Conservation (phyloP, 1,139 yeast genomes). For the Nakaseomyces delphensis region DNA sequence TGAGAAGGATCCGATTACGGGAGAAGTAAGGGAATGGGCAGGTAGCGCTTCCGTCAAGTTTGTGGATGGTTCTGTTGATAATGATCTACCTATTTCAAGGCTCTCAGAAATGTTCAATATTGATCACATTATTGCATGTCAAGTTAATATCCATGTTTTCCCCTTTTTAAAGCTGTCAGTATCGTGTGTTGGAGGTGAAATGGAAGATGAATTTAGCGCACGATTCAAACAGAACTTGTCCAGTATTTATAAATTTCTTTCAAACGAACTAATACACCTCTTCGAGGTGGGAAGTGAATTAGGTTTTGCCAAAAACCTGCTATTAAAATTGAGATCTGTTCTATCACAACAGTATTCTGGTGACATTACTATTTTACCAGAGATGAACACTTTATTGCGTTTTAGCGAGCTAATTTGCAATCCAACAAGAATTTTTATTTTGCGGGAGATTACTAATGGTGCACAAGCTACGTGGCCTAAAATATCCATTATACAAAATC, state of each 20-base stretch:
- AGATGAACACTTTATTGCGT: conserved; percentile 47
- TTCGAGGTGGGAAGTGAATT: conserved; percentile 63
- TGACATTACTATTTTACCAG: conserved; percentile 85
- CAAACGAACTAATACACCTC: conserved; percentile 71
- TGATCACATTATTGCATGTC: conserved; percentile 93
- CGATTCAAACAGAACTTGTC: conserved; percentile 47
- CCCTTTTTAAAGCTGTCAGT: conserved; percentile 68
- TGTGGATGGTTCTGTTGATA: conserved; percentile 94
- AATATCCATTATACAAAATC: conserved; percentile 71
- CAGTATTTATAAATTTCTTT: conserved; percentile 49
- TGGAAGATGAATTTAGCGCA: conserved; percentile 53
- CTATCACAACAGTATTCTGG: conserved; percentile 85
- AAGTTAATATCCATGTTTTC: conserved; percentile 92
- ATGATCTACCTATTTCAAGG: conserved; percentile 83
- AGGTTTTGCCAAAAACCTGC: conserved; percentile 64
- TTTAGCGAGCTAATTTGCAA: conserved; percentile 59
- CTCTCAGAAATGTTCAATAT: conserved; percentile 94
- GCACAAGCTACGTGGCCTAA: conserved; percentile 94
- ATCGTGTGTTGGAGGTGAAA: conserved; percentile 60
- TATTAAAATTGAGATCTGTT: conserved; percentile 65
- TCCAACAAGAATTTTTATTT: conserved; percentile 68
- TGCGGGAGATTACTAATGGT: conserved; percentile 69
- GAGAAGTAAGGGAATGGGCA: conserved; percentile 54
- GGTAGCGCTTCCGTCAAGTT: conserved; percentile 64
- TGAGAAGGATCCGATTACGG: conserved; percentile 71